Percentiles rank a stretch among this genome's conserved stretches.
These are phyloP conservation scores for Geranomyces michiganensis DNA, from an alignment of 192 early-diverging fungal species.

Conservation along the genomic window DNA sequence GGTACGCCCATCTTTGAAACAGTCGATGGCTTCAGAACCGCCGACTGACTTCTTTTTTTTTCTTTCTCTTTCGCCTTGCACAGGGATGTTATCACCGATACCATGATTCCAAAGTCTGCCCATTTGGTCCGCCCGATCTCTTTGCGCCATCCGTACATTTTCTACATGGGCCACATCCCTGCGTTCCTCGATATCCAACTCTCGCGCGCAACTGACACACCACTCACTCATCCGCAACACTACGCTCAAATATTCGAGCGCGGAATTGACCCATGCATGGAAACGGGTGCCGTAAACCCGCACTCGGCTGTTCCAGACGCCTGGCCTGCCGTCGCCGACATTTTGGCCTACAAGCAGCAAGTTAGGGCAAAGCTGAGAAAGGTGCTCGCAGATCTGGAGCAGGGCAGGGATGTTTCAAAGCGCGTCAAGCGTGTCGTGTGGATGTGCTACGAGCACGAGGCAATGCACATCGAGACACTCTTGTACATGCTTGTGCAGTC, in stretches of 20 bases:
- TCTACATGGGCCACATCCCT: slow-evolving; percentile 87
- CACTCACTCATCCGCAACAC: slow-evolving; percentile 60
- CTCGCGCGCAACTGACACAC: slow-evolving; percentile 35
- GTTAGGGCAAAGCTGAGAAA: slow-evolving; percentile 59
- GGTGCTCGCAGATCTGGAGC: slow-evolving; percentile 40
- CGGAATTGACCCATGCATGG: slow-evolving; percentile 89
- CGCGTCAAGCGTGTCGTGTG: slow-evolving; percentile 65
- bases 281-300: slow-evolving; percentile 62
- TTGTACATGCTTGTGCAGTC: slow-evolving; percentile 87
- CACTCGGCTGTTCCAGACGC: slow-evolving; percentile 69
- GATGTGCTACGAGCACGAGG: slow-evolving; percentile 94
- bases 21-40: no score
- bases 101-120: slow-evolving; percentile 57
- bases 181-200: slow-evolving; percentile 53
- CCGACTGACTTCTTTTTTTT: no score
- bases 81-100: slow-evolving; percentile 69
- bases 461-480: slow-evolving; percentile 90
- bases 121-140: slow-evolving; percentile 72
- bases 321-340: slow-evolving; percentile 74
- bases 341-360: slow-evolving; percentile 68
- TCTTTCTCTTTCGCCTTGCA: no score
- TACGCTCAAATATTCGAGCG: slow-evolving; percentile 89
- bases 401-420: slow-evolving; percentile 33
- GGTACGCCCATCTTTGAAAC: no score
- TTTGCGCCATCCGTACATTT: slow-evolving; percentile 85